Evolutionary conservation across 257 asterid species (phyloP), one percentile per base, ranked within the genome.

Genomic region (Parsonsia alboflavescens): DNA sequence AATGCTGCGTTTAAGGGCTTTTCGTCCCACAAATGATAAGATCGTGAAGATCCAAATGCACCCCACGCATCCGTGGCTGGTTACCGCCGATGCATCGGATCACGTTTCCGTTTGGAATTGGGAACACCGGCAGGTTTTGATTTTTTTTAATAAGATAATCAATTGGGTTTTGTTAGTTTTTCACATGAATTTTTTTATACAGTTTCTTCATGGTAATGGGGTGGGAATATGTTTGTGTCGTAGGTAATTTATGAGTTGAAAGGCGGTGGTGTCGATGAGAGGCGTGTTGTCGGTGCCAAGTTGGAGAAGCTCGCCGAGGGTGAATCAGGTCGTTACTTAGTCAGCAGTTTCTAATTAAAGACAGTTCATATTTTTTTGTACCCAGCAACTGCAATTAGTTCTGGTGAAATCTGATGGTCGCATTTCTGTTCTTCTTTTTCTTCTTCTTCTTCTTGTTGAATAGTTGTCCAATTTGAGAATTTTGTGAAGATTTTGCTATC

Each of bases 81-180:
- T 95, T 49, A 95, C 98, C 0, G 86, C 99, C 73, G 99, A 95
- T 81, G 96, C 97, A 17, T 90, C 99, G 62, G 99, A 95, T 89
- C 98, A 95, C 73, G 99, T 95, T 63, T 95, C 99, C 78, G 98
- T 95, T 66, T 95, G 99, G 99, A 95, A 95, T 82, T 95, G 99
- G 99, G 98, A 95, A 36, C 96, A 95, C 79, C 96, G 96, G 36
- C 99, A 95, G 98, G 99, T 95, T 75, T 44, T 17, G 10, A 33
- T 48, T 7, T 6, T 3, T 54, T 30, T 13, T 39, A 49, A 2
- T 19, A 2, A 28, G 65, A 30, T 39, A 12, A 1, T 21, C 13
- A 12, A 61, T 2, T 57, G 28, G 63, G 80, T 42, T 45, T 41
- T 9, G 3, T 26, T 42, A 45, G 72, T 76, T 68, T 79, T 53